phyloP scores from a whole-genome alignment of 2,329 filamentous ascomycete genomes.

The Didymosphaeria variabile region DNA sequence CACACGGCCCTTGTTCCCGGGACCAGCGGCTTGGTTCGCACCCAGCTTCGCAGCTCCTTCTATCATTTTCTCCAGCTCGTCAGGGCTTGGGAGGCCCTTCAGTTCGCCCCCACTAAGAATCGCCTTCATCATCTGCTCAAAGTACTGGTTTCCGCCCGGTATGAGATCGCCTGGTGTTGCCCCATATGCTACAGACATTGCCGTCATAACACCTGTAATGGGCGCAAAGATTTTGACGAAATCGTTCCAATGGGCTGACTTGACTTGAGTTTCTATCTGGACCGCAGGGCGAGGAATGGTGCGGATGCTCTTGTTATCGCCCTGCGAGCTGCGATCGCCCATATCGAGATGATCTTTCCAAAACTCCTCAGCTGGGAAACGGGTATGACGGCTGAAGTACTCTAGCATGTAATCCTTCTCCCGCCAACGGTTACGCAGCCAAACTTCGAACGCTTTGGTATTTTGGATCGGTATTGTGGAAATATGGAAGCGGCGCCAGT shows the following conservation, averaged over 20 bases:
- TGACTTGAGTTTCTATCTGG: constrained; percentile 59
- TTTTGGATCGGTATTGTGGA: constrained; percentile 82
- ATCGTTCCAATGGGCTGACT: constrained; percentile 60
- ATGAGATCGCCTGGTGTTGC: constrained; percentile 47
- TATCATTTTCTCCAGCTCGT: constrained; percentile 50
- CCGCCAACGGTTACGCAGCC: constrained; percentile 86
- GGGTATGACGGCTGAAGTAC: constrained; percentile 75
- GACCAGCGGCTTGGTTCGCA: constrained; percentile 39
- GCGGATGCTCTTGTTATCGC: constrained; percentile 42
- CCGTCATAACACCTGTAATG: constrained; percentile 60
- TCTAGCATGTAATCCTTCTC: constrained; percentile 93
- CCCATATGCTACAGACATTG: constrained; percentile 56
- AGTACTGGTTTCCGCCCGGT: constrained; percentile 46
- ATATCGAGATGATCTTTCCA: constrained; percentile 54
- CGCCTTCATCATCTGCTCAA: constrained; percentile 47
- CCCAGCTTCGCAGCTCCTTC: constrained; percentile 45
- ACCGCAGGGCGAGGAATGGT: constrained; percentile 50
- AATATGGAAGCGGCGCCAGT: constrained; percentile 88
- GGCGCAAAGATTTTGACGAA: constrained; percentile 62
- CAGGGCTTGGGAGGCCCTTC: constrained; percentile 44
- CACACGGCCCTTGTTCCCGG: constrained; percentile 35
- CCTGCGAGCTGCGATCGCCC: constrained; percentile 44
- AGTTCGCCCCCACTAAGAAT: constrained; percentile 43
- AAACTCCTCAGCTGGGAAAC: constrained; percentile 76
- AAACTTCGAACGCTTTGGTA: constrained; percentile 78